Conservation (phyloP, 139 green algal species). For the Deuterostichococcus epilithicus region DNA sequence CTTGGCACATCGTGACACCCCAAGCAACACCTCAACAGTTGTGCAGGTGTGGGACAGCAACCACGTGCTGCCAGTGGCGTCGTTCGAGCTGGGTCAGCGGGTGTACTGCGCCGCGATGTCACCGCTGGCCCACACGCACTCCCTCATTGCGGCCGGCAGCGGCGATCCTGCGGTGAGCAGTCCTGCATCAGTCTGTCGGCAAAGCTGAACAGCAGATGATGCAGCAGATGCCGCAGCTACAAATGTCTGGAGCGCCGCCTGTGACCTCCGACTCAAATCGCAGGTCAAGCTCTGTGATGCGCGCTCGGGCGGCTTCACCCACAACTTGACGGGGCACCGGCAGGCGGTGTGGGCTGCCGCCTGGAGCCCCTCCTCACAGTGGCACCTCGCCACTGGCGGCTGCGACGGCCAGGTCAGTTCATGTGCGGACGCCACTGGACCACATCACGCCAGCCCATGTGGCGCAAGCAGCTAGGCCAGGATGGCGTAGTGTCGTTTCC, state of each 20-base stretch:
- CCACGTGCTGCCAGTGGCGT: conserved; percentile 2
- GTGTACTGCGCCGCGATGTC: conserved; percentile 74
- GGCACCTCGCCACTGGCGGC: conserved; percentile 64
- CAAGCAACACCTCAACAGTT: background rate
- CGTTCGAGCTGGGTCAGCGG: conserved; percentile 56
- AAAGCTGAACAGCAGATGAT: too few relatives aligned
- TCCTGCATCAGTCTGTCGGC: background rate
- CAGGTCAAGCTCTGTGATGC: conserved; percentile 67
- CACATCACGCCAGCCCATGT: background rate
- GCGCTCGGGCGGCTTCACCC: conserved; percentile 57
- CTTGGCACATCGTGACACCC: too few relatives aligned
- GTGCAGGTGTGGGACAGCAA: conserved; percentile 77
- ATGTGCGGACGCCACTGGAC: background rate
- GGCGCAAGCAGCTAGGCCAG: background rate
- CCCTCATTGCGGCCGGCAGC: conserved; percentile 54
- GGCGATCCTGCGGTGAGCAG: conserved; percentile 36
- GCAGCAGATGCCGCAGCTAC: too few relatives aligned
- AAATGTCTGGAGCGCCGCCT: too few relatives aligned
- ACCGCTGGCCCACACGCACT: conserved; percentile 43
- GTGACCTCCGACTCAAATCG: background rate
- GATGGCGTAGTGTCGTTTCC: background rate
- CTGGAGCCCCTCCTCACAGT: conserved; percentile 66
- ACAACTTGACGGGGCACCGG: conserved; percentile 73
- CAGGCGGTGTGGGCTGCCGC: conserved; percentile 53
- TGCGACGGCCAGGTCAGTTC: conserved; percentile 34